These are phyloP conservation scores for Phytophthora cajani DNA, from an alignment of 352 stramenopile species.

Conservation along the genomic window DNA sequence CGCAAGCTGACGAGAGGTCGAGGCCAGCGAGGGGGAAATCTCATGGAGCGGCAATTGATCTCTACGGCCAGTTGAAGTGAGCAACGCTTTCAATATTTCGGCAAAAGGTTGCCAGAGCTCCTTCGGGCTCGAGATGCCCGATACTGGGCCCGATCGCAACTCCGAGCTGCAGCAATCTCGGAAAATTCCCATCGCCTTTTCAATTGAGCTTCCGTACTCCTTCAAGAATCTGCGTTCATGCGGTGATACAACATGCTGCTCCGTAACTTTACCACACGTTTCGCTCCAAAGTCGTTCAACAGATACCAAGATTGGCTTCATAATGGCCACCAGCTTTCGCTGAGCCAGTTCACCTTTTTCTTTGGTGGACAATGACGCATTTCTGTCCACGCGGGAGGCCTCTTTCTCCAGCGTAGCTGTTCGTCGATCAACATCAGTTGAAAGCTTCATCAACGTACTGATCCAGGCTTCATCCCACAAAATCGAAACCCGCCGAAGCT, in stretches of 20 bases:
- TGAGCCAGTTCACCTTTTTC: constrained; percentile 76
- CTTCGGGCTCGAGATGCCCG: constrained; percentile 25
- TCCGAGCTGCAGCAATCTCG: constrained; percentile 50
- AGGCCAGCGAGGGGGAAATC: constrained; percentile 71
- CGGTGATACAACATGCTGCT: constrained; percentile 49
- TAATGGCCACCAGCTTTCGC: constrained; percentile 81
- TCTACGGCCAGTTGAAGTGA: constrained; percentile 45
- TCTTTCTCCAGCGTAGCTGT: constrained; percentile 82
- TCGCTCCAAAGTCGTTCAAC: constrained; percentile 72
- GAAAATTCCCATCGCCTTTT: constrained; percentile 52
- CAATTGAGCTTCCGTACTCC: constrained; percentile 63
- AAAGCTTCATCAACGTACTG: constrained; percentile 71
- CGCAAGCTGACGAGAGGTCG: constrained; percentile 45
- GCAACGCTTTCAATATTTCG: constrained; percentile 72
- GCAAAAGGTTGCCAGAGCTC: constrained; percentile 75
- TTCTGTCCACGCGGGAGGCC: constrained; percentile 70
- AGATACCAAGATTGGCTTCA: constrained; percentile 80
- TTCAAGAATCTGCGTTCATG: constrained; percentile 81
- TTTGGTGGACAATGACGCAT: constrained; percentile 57
- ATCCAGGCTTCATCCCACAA: constrained; percentile 90
- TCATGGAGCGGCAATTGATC: constrained; percentile 70
- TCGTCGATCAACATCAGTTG: constrained; percentile 69
- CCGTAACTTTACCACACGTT: constrained; percentile 51
- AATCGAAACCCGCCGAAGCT: constrained; percentile 81
- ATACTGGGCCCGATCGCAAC: constrained; percentile 13